Conservation (phyloP, 2,329 filamentous ascomycete genomes). For the Verticillium albo-atrum region DNA sequence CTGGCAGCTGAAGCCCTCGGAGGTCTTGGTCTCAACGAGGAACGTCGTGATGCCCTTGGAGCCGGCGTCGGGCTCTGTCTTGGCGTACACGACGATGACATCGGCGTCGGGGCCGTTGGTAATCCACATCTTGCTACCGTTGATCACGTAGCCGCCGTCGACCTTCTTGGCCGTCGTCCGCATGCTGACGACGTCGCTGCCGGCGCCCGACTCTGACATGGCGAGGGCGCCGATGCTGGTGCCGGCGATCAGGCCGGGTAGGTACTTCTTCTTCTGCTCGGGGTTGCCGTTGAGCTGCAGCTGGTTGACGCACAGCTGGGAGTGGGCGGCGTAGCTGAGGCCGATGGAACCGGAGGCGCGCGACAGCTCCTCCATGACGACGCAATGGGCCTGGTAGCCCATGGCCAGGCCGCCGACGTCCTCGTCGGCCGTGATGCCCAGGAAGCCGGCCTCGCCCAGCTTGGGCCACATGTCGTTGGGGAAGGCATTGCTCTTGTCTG, state of each 20-base stretch:
- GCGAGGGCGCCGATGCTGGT: constrained; percentile 81
- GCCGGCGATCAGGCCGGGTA: constrained; percentile 78
- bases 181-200: constrained; percentile 95
- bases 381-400: constrained; percentile 94
- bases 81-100: constrained; percentile 91
- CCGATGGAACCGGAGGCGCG: constrained; percentile 80
- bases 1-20: constrained; percentile 76
- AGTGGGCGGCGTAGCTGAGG: constrained; percentile 92
- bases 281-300: constrained; percentile 80
- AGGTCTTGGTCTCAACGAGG: constrained; percentile 63
- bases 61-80: constrained; percentile 74
- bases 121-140: constrained; percentile 99
- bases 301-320: constrained; percentile 95
- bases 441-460: constrained; percentile 83
- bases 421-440: constrained; percentile 92
- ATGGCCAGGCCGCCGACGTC: constrained; percentile 84
- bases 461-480: constrained; percentile 91
- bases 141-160: constrained; percentile 80
- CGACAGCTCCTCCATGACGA: constrained; percentile 93
- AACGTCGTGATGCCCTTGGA: constrained; percentile 95
- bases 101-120: constrained; percentile 97
- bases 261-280: constrained; percentile 74
- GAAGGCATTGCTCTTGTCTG: constrained; percentile 86
- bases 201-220: constrained; percentile 90
- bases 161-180: constrained; percentile 76